Conservation (phyloP, 176 grass and related monocot genomes). For the Eleusine coracana region DNA sequence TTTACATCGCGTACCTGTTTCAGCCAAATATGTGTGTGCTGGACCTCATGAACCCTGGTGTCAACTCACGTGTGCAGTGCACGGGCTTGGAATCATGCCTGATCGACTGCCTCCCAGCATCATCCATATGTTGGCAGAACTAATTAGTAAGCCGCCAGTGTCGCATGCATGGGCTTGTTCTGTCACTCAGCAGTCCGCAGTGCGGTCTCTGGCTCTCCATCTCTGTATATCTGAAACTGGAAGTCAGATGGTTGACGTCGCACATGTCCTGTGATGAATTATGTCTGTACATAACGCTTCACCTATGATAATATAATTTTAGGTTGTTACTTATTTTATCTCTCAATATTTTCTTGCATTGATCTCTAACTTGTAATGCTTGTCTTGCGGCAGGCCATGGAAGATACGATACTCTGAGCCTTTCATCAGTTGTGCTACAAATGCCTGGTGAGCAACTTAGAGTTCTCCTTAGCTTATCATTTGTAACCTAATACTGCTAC, state of each 20-base stretch:
- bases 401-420: background rate
- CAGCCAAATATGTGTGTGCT: conserved; percentile 7
- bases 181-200: conserved; percentile 36
- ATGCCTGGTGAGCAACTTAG: conserved; percentile 7
- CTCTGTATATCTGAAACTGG: conserved; percentile 28
- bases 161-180: conserved; percentile 46
- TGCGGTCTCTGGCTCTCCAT: conserved; percentile 23
- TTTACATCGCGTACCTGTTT: background rate
- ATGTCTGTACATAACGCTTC: background rate
- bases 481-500: background rate
- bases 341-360: background rate
- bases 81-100: conserved; percentile 46
- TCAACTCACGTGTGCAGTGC: conserved; percentile 66
- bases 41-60: conserved; percentile 55
- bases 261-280: conserved; percentile 5
- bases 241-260: conserved; percentile 14
- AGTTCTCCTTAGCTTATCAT: background rate
- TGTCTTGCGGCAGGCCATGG: background rate
- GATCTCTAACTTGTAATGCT: background rate
- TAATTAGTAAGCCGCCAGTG: conserved; percentile 38
- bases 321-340: background rate
- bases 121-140: conserved; percentile 34
- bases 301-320: background rate
- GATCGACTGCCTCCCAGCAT: conserved; percentile 7
- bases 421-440: background rate